Base-by-base conservation (phyloP, 805 yeast genomes). In the Candida sakaeoensis region DNA sequence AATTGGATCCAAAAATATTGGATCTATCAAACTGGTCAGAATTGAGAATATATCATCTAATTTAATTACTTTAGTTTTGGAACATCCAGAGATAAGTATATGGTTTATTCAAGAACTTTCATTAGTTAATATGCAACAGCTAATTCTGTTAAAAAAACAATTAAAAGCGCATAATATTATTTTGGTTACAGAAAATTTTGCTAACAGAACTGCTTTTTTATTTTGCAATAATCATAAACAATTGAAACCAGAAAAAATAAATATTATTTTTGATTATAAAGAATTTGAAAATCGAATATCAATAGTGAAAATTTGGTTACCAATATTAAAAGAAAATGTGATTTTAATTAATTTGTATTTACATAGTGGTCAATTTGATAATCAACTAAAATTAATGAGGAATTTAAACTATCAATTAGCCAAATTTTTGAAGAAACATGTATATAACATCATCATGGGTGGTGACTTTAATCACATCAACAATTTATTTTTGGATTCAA, bases 401-500 rank as follows among this genome's bases (percentile, higher is more conserved):
- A 13, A 6, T 12, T 13, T 26, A 10, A 13, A 26, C 6, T 12
- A 12, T 12, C 29, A 26, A 26, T 12, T 26, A 12, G 15, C n/a
- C n/a, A 13, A 26, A 13, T 26, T 26, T 26, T 12, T 12, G 15
- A 12, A 10, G 15, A 26, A 26, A 13, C 29, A 26, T 26, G 15
- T 13, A 26, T 26, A 26, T 26, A 12, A 10, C 15, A 26, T 26
- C 18, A 14, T 28, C 8, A 28, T 28, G 9, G 32, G 19, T 28
- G 32, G 32, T 14, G 32, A 28, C 16, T 28, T n/a, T 8, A 28
- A 28, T 28, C 32, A 28, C 18, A 28, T 28, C 19, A n/a, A 10
- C 9, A 14, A 28, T 28, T 8, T 8, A 28, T 8, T 10, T 14
- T 28, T 28, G 14, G 32, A 28, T 28, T 10, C 28, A 25, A 15